Evolutionary conservation across 2,329 filamentous ascomycete species (phyloP), one percentile per base, ranked within the genome.

Genomic region (Dactylonectria estremocensis): DNA sequence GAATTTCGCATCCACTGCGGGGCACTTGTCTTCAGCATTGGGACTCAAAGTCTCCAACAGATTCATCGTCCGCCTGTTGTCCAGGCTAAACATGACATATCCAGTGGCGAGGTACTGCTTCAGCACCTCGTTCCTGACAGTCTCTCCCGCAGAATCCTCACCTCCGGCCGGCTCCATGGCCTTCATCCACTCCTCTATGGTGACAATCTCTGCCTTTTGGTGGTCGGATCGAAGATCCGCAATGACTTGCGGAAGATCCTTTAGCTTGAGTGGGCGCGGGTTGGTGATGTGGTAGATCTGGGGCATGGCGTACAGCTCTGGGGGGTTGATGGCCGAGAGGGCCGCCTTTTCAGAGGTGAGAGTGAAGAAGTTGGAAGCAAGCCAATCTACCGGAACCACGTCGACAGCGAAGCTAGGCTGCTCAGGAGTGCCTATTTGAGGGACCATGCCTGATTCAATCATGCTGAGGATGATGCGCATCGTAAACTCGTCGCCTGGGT

Each of bases 81-180:
- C 69, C 43, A 75, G 64, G 50, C 72, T 69, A 46, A 75, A 75
- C 73, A 75, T 75, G 67, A 74, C 73, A 52, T 68, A 67, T 5
- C 73, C 73, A 11, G 70, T 74, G 18, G 66, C 64, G 11, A 73
- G 70, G 49, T 71, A 72, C 58, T 75, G 69, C 58, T 61, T 69
- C 24, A 75, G 67, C 35, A 74, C 72, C n/a, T 68, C 68, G 59
- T 64, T 67, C 14, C 68, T 60, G 5, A 73, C 68, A n/a, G 68
- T 64, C 28, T 68, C 63, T 4, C 64, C 66, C 2, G 69, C 66
- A 16, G 53, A 57, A 35, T 75, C 70, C 5, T 68, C 66, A 18
- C 52, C 67, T 31, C 66, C 60, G 11, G 57, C 52, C 5, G 33
- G 13, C 43, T 69, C 68, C 64, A 69, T 67, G 10, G 54, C 71